Percentiles rank a stretch among this genome's conserved stretches.
Evolutionary conservation across 2,329 filamentous ascomycete species (phyloP).

Genomic region (Albifimbria verrucaria): DNA sequence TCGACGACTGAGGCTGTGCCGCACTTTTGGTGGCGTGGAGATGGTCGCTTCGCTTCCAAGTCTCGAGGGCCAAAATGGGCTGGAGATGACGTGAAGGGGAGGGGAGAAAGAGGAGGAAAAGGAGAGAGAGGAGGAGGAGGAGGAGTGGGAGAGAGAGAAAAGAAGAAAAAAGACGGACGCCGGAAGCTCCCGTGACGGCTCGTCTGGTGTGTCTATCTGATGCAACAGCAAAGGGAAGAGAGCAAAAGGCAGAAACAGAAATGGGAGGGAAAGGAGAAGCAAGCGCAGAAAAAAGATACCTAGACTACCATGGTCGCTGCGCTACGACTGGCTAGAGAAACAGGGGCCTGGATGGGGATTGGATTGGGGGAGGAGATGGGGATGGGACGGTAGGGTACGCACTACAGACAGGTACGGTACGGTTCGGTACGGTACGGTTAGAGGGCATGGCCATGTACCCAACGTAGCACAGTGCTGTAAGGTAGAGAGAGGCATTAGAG

Average conservation of each 20-base stretch:
- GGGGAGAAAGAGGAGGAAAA: constrained; percentile 11
- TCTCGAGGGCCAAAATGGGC: background rate
- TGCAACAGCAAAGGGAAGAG: background rate
- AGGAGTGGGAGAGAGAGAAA: constrained; percentile 13
- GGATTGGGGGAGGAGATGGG: constrained; percentile 19
- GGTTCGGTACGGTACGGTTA: too few species aligned
- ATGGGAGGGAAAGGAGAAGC: background rate
- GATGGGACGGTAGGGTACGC: too few species aligned
- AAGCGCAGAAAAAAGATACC: background rate
- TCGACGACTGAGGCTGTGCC: background rate
- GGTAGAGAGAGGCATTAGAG: too few species aligned
- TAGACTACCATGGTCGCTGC: too few species aligned
- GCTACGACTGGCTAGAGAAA: too few species aligned
- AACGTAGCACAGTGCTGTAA: too few species aligned
- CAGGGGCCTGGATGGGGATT: constrained; percentile 22
- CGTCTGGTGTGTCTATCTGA: background rate
- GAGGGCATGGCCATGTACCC: too few species aligned
- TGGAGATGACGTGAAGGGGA: constrained; percentile 9
- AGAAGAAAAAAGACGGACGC: constrained; percentile 9
- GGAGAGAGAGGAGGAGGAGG: constrained; percentile 10
- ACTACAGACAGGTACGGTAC: too few species aligned
- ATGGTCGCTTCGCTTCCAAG: background rate
- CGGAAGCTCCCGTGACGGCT: constrained; percentile 5
- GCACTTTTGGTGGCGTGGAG: too few species aligned
- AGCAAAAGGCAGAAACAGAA: background rate